Base-by-base conservation (phyloP, 2,329 filamentous ascomycete species). In the Penicillium sp. region DNA sequence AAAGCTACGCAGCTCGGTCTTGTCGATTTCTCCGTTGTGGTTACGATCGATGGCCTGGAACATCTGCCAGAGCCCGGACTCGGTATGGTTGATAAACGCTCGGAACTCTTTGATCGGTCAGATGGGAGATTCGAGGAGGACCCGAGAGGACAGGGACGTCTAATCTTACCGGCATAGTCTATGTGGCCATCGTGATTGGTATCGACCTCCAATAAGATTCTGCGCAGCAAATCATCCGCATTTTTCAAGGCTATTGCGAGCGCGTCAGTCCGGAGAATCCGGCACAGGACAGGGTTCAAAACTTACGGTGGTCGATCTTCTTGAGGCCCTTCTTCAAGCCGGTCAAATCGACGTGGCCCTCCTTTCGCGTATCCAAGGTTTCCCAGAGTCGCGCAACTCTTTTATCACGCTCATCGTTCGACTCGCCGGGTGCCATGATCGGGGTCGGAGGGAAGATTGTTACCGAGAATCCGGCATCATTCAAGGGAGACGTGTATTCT, bases 41-140 rank as follows among this genome's bases (percentile, higher is more conserved):
- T 97, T 85, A 56, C 78, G 80, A 67, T 98, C 93, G 62, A 98
- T 96, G 54, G 81, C 83, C 59, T 82, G 78, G 72, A 98, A 98
- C 18, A 98, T 80, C 44, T 78, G 69, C 68, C 81, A 84, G 10
- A 98, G 80, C 67, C 96, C 85, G 50, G 80, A 80, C 69, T 98
- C 93, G 34, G 93, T 89, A 49, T 87, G 80, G 61, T 90, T 81
- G 63, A 97, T 89, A 64, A 97, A 97, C 34, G 76, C 78, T 55
- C 84, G 85, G 64, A 98, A 98, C 74, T 98, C 93, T 93, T 66
- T 20, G 55, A 56, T 59, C 58, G 53, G 46, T 51, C 52, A 54
- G 46, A 38, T 6, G 35, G 35, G 18, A n/a, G 10, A n/a, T 9
- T 11, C 20, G 9, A 11, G 11, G 18, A 43, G 53, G 49, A 31